These are phyloP conservation scores for Phalaenopsis hybrid DNA, from an alignment of 116 monocot species.

Conservation along the genomic window DNA sequence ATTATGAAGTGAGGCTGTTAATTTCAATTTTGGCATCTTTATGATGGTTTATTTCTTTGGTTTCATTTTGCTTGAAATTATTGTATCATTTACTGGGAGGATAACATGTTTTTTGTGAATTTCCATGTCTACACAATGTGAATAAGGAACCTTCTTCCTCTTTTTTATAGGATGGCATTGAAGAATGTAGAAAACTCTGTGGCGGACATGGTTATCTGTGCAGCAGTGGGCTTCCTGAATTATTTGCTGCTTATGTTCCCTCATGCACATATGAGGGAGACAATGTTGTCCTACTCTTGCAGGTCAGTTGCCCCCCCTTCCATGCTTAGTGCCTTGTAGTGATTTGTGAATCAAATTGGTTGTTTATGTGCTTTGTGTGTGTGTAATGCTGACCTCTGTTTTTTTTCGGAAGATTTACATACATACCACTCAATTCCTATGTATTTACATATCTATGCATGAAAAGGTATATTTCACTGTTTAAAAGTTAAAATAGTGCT, in stretches of 20 bases:
- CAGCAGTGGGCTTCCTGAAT: conserved; percentile 97
- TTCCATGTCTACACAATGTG: not conserved
- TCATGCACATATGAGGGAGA: conserved; percentile 98
- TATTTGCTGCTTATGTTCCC: conserved; percentile 96
- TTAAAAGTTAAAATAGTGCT: too few relatives aligned
- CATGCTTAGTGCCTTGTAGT: not conserved
- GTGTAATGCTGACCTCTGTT: not conserved
- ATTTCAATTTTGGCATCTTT: conserved; percentile 1
- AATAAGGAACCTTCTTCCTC: not conserved
- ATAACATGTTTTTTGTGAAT: not conserved
- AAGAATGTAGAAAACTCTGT: conserved; percentile 98
- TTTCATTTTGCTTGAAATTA: not conserved
- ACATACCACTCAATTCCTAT: too few relatives aligned
- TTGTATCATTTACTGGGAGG: not conserved
- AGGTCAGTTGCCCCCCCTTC: conserved; percentile 34
- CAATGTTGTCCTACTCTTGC: conserved; percentile 82
- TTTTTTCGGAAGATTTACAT: too few relatives aligned
- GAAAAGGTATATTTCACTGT: too few relatives aligned
- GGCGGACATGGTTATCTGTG: conserved; percentile 98
- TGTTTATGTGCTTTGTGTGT: not conserved
- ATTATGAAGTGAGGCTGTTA: conserved; percentile 20
- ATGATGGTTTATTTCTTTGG: not conserved
- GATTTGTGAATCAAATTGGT: not conserved
- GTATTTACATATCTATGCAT: too few relatives aligned
- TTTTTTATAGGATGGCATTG: conserved; percentile 82